Evolutionary conservation across 2,329 filamentous ascomycete species (phyloP).

Genomic region (Monilinia polystroma): DNA sequence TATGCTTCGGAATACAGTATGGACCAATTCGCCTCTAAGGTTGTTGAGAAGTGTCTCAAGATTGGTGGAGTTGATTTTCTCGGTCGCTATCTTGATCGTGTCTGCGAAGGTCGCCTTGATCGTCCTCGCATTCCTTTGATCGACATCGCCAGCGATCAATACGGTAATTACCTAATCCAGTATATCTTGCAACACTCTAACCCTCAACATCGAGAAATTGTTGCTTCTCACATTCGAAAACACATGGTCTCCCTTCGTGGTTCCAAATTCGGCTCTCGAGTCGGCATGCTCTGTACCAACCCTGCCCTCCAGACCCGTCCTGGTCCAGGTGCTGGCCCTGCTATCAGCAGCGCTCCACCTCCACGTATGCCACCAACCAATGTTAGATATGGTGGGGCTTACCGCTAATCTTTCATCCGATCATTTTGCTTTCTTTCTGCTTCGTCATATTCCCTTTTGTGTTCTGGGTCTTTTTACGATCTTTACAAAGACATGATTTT

Average conservation of each 20-base stretch:
- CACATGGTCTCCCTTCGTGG: conserved; percentile 99
- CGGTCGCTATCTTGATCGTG: conserved; percentile 85
- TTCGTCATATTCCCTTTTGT: conserved; percentile 36
- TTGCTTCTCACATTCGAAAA: conserved; percentile 92
- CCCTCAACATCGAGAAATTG: conserved; percentile 85
- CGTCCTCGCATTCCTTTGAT: conserved; percentile 95
- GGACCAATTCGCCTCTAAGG: conserved; percentile 98
- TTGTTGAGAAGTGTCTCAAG: conserved; percentile 98
- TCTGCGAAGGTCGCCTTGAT: conserved; percentile 87
- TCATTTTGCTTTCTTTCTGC: conserved; percentile 29
- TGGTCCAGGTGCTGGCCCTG: conserved; percentile 73
- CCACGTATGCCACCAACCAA: conserved; percentile 55
- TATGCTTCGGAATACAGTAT: conserved; percentile 96
- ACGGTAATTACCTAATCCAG: conserved; percentile 97
- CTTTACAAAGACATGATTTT: conserved; percentile 37
- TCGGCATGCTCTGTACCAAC: conserved; percentile 98
- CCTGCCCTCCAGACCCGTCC: conserved; percentile 85
- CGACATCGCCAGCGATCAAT: conserved; percentile 97
- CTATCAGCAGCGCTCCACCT: conserved; percentile 51
- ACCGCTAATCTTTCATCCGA: conserved; percentile 48
- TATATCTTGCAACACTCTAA: conserved; percentile 91
- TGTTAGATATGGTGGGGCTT: conserved; percentile 57
- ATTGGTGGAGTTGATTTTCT: conserved; percentile 90
- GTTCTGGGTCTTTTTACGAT: conserved; percentile 38
- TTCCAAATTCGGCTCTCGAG: conserved; percentile 96